Conservation (phyloP, 805 yeast species). For the Cyberlindnera maritima region DNA sequence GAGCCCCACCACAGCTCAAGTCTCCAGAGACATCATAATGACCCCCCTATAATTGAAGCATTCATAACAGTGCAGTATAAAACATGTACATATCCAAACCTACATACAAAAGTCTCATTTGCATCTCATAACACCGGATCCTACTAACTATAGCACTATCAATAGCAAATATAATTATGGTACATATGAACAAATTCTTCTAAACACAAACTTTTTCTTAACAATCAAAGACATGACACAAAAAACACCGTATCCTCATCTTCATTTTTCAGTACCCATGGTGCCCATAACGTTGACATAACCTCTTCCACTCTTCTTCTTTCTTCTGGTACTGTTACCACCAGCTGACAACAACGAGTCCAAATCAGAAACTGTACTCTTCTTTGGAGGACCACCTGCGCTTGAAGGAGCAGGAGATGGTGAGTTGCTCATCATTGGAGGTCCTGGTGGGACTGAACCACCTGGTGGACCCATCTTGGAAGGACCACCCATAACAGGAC, state of each 20-base stretch:
- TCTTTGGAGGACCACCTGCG: conserved; percentile 4
- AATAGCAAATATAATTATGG: no score
- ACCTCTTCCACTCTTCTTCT: conserved; percentile 50
- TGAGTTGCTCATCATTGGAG: neutral
- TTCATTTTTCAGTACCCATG: conserved; percentile 3
- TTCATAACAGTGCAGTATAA: neutral
- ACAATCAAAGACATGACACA: no score
- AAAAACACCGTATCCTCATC: neutral
- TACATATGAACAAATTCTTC: neutral
- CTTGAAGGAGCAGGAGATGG: neutral
- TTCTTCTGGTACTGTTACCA: conserved; percentile 32
- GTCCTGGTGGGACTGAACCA: neutral
- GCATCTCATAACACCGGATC: no score
- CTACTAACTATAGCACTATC: no score
- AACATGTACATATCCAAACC: neutral
- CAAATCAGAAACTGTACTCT: conserved; percentile 30
- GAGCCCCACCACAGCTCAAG: conserved; percentile 26
- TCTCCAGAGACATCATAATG: neutral
- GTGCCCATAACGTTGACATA: conserved; percentile 54
- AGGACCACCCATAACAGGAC: conserved; percentile 7
- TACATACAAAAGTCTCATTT: neutral
- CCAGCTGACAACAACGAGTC: conserved; percentile 43
- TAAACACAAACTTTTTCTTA: neutral
- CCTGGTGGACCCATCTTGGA: conserved; percentile 13
- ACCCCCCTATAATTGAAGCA: neutral